These are phyloP conservation scores for Chaetomium globosum DNA, from an alignment of 2,329 filamentous ascomycete species.

Conservation along the genomic window DNA sequence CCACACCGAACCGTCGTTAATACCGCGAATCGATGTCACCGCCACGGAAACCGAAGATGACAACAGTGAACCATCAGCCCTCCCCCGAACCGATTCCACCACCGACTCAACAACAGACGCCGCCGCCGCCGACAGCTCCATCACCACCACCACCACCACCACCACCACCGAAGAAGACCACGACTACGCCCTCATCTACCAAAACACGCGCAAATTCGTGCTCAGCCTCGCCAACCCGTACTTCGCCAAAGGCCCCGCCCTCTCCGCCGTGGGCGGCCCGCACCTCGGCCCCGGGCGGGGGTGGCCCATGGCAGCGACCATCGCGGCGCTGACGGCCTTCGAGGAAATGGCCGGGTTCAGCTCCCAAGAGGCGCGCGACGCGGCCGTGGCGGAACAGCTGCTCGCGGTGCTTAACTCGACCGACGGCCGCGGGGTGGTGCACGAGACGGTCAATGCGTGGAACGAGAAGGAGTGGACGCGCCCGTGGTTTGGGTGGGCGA, in stretches of 20 bases:
- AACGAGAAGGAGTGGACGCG: constrained; percentile 46
- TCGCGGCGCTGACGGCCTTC: constrained; percentile 54
- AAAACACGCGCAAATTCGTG: constrained; percentile 78
- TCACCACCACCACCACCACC: not conserved
- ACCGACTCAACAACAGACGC: too few relatives aligned
- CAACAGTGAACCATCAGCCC: not conserved
- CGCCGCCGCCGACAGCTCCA: too few relatives aligned
- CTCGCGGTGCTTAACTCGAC: constrained; percentile 48
- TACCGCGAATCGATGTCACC: not conserved
- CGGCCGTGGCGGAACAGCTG: constrained; percentile 45
- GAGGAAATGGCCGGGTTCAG: constrained; percentile 37
- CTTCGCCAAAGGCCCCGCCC: constrained; percentile 66
- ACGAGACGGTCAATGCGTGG: constrained; percentile 53
- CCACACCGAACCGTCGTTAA: not conserved
- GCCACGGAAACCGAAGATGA: constrained; percentile 2
- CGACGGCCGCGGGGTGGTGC: constrained; percentile 49
- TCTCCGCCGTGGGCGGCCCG: constrained; percentile 72
- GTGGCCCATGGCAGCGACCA: constrained; percentile 61
- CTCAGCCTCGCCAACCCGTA: constrained; percentile 78
- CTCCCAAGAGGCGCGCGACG: constrained; percentile 34
- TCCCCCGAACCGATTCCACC: not conserved
- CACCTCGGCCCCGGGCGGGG: constrained; percentile 63
- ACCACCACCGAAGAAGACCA: constrained; percentile 36
- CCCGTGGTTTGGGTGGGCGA: constrained; percentile 53
- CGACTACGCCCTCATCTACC: constrained; percentile 66